phyloP scores from a whole-genome alignment of 1,284 basidiomycete species.

The Sporisorium iseilematis-ciliati region DNA sequence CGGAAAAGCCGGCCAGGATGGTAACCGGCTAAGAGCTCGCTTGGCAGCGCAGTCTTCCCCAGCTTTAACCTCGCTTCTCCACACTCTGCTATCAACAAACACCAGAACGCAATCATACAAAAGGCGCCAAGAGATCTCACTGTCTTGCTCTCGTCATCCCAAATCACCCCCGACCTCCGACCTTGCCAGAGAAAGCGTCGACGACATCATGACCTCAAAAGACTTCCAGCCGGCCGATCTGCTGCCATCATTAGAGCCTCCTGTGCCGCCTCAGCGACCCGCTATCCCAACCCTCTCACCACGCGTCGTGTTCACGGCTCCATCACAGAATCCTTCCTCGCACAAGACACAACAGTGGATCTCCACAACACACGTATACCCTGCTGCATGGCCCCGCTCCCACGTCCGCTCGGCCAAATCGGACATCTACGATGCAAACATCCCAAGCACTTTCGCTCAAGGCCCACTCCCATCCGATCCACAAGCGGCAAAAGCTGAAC shows the following conservation, averaged over 20 bases:
- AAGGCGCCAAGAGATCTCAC: background rate
- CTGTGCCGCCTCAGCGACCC: conserved; percentile 11
- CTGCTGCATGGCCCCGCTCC: conserved; percentile 78
- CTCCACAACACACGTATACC: conserved; percentile 79
- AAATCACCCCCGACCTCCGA: conserved; percentile 2
- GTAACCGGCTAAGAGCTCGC: conserved; percentile 14
- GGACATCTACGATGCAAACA: conserved; percentile 37
- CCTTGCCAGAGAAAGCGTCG: background rate
- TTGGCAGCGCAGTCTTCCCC: background rate
- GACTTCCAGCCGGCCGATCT: conserved; percentile 32
- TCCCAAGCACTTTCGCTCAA: conserved; percentile 24
- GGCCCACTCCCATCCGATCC: conserved; percentile 32
- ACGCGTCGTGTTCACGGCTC: conserved; percentile 39
- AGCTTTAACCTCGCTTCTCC: background rate
- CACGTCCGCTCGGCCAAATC: conserved; percentile 44
- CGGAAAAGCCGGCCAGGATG: conserved; percentile 30
- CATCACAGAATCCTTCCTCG: conserved; percentile 38
- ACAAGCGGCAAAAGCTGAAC: conserved; percentile 42
- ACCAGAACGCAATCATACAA: background rate
- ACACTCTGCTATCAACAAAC: conserved; percentile 1
- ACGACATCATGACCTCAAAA: conserved; percentile 24
- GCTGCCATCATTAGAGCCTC: conserved; percentile 37
- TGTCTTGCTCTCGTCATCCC: background rate
- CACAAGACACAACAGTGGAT: conserved; percentile 69
- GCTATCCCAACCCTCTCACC: conserved; percentile 18